phyloP scores from a whole-genome alignment of 768 basidiomycete species.

The Xanthoconium stramineum region DNA sequence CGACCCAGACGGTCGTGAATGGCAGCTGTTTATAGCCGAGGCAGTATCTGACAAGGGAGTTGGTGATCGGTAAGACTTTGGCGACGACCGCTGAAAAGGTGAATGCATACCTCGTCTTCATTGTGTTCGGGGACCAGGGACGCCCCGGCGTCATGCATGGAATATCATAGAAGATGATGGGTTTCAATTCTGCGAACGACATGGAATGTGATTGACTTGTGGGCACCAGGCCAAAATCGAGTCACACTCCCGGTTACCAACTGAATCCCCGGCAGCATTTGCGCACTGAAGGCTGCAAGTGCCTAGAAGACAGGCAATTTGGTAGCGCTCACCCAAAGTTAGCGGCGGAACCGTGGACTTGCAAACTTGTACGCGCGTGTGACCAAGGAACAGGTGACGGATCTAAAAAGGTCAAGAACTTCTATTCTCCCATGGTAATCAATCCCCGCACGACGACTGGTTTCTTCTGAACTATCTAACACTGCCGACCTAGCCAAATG shows the following conservation, averaged over 20 bases:
- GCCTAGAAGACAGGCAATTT: too few species aligned
- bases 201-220: conserved; percentile 3
- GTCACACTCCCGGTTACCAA: not conserved
- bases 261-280: too few species aligned
- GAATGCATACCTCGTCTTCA: conserved; percentile 11
- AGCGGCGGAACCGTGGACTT: too few species aligned
- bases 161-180: conserved; percentile 37
- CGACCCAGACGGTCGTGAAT: conserved; percentile 20
- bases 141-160: conserved; percentile 25
- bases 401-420: too few species aligned
- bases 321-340: too few species aligned
- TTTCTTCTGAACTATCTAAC: too few species aligned
- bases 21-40: conserved; percentile 14
- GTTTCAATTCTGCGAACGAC: conserved; percentile 10
- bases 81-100: too few species aligned
- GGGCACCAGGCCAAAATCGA: too few species aligned
- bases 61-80: not conserved
- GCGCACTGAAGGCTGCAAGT: too few species aligned
- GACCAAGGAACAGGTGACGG: too few species aligned
- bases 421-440: not conserved
- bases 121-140: conserved; percentile 37
- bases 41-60: conserved; percentile 5
- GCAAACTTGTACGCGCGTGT: too few species aligned
- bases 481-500: not conserved
- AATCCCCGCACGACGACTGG: too few species aligned